A percentile compares a stretch with the other conserved stretches of the same genome.
Evolutionary conservation across 345 rosid species (phyloP).

Genomic region (Carallia pectinifolia): DNA sequence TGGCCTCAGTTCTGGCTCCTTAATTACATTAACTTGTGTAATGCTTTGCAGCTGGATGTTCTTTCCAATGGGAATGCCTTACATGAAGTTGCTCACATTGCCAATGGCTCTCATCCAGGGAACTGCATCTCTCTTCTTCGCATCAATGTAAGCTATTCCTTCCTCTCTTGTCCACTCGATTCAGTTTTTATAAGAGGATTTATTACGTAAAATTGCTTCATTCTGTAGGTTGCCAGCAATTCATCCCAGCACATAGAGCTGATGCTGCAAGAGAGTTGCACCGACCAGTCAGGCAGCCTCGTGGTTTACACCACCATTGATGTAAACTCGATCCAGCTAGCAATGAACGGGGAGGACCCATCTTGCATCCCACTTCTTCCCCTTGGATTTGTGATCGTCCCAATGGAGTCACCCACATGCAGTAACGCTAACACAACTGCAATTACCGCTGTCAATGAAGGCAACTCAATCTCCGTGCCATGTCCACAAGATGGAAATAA

Average conservation of each 20-base stretch:
- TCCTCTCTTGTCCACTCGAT: too few species aligned
- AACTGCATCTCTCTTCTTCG: conserved; percentile 94
- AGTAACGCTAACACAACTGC: background rate
- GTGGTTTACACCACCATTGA: conserved; percentile 75
- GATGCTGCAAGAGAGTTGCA: conserved; percentile 88
- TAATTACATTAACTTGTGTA: background rate
- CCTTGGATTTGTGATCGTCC: conserved; percentile 65
- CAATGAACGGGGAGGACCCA: conserved; percentile 78
- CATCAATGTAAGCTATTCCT: conserved; percentile 52
- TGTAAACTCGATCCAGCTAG: conserved; percentile 66
- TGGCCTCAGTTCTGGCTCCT: background rate
- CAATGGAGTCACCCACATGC: conserved; percentile 33
- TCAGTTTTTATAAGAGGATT: too few species aligned
- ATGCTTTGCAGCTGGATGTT: conserved; percentile 49
- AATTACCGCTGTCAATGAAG: background rate
- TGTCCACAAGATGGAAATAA: conserved; percentile 21
- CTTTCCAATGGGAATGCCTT: conserved; percentile 79
- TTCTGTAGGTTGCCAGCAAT: conserved; percentile 65
- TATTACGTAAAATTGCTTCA: background rate
- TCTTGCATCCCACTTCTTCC: conserved; percentile 79
- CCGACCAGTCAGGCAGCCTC: conserved; percentile 74
- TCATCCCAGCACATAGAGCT: conserved; percentile 84
- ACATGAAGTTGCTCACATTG: conserved; percentile 94
- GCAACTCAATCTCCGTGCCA: conserved; percentile 8
- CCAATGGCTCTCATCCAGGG: conserved; percentile 93